These are phyloP conservation scores for Kodamaea ohmeri DNA, from an alignment of 1,139 yeast species.

Conservation along the genomic window DNA sequence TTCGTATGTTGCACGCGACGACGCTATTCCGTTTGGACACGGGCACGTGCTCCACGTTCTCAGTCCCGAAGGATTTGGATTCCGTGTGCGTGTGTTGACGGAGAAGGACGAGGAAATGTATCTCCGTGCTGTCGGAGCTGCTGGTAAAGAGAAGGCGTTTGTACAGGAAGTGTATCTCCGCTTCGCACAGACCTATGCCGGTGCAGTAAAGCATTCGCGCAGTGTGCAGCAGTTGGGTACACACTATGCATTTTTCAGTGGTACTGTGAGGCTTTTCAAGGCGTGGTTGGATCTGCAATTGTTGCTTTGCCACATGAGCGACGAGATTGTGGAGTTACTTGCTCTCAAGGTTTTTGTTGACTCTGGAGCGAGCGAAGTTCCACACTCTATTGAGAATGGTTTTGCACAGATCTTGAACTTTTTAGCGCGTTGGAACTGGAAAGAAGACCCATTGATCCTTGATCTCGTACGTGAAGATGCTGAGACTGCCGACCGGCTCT, in stretches of 20 bases:
- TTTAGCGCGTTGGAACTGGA: constrained; percentile 91
- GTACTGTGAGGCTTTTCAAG: constrained; percentile 81
- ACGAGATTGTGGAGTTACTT: constrained; percentile 77
- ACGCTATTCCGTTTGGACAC: constrained; percentile 56
- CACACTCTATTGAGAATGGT: constrained; percentile 77
- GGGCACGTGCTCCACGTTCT: constrained; percentile 61
- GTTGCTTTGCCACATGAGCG: constrained; percentile 64
- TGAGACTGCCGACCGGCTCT: constrained; percentile 59
- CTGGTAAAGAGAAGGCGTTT: constrained; percentile 54
- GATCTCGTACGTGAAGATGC: constrained; percentile 53
- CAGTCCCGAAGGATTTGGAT: constrained; percentile 87
- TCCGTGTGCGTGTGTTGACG: constrained; percentile 67
- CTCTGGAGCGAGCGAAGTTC: constrained; percentile 76
- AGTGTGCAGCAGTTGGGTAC: constrained; percentile 68
- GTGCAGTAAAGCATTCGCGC: constrained; percentile 79
- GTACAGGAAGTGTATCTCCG: constrained; percentile 63
- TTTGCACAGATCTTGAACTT: constrained; percentile 72
- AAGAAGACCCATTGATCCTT: constrained; percentile 74
- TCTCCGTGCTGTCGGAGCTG: constrained; percentile 63
- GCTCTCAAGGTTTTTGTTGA: constrained; percentile 85
- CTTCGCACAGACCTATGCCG: constrained; percentile 65
- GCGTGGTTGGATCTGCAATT: constrained; percentile 80
- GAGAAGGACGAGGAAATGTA: constrained; percentile 80
- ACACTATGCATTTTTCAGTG: constrained; percentile 71
- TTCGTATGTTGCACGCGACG: constrained; percentile 58